Percentiles rank a stretch among this genome's conserved stretches.
Evolutionary conservation across 768 basidiomycete species (phyloP).

Genomic region (Dioszegia crocea): DNA sequence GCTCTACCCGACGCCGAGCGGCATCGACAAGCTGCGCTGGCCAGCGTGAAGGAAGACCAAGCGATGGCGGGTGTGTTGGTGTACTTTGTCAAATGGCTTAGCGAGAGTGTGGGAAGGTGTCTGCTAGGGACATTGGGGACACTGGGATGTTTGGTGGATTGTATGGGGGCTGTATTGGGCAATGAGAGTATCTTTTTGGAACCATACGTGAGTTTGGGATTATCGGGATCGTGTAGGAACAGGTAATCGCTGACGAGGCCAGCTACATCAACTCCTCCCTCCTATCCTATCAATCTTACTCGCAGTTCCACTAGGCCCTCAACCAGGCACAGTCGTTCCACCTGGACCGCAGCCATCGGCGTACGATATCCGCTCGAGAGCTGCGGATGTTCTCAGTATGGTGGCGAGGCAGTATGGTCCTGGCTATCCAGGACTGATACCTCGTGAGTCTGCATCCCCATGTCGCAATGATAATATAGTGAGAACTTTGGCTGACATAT

Average conservation of each 20-base stretch:
- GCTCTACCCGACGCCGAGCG: constrained; percentile 50
- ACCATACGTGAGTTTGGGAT: constrained; percentile 71
- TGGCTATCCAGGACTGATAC: constrained; percentile 45
- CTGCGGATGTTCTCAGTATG: constrained; percentile 77
- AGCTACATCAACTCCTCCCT: constrained; percentile 95
- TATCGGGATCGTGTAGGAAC: too few relatives aligned
- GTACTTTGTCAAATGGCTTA: constrained; percentile 91
- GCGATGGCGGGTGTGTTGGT: constrained; percentile 87
- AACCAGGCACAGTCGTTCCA: constrained; percentile 54
- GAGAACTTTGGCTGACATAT: constrained; percentile 55
- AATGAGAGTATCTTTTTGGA: constrained; percentile 89
- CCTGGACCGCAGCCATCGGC: constrained; percentile 26
- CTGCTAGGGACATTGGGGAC: constrained; percentile 57
- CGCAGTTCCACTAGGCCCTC: constrained; percentile 73
- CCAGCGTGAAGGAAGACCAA: constrained; percentile 80
- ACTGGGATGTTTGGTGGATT: constrained; percentile 80
- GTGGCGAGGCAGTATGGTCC: constrained; percentile 51
- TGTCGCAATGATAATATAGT: background rate
- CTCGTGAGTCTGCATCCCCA: constrained; percentile 31
- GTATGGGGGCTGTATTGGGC: constrained; percentile 75
- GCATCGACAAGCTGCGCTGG: constrained; percentile 82
- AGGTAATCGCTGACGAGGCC: too few relatives aligned
- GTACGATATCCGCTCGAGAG: constrained; percentile 69
- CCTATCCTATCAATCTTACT: constrained; percentile 86
- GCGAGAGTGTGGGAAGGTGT: constrained; percentile 68